phyloP scores from a whole-genome alignment of 371 early-diverging fungal species.

The Batkoa obscura region DNA sequence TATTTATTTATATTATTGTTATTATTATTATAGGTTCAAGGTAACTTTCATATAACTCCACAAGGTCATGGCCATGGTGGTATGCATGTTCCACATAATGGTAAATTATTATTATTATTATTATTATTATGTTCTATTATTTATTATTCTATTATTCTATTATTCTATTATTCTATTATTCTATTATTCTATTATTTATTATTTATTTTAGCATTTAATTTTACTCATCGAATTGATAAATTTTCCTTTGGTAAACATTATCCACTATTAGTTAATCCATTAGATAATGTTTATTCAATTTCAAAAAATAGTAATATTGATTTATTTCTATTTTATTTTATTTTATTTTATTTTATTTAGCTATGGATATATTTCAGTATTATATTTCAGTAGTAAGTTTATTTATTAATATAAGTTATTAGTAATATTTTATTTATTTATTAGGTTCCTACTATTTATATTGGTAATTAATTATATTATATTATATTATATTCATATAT shows the following conservation, averaged over 20 bases:
- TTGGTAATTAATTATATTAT: slow-evolving; percentile 14
- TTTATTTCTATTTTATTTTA: background rate
- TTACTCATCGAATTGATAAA: slow-evolving; percentile 81
- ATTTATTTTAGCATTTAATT: slow-evolving; percentile 47
- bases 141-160: too few species aligned
- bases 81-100: slow-evolving; percentile 38
- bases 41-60: slow-evolving; percentile 80
- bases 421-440: background rate
- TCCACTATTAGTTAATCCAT: slow-evolving; percentile 66
- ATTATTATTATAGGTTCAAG: slow-evolving; percentile 21
- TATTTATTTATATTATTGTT: too few species aligned
- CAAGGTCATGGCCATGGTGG: slow-evolving; percentile 72
- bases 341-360: slow-evolving; percentile 12
- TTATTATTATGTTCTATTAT: too few species aligned
- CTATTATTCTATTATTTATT: background rate
- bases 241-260: slow-evolving; percentile 74
- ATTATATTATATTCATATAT: slow-evolving; percentile 19
- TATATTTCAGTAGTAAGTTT: slow-evolving; percentile 42
- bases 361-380: slow-evolving; percentile 60
- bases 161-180: too few species aligned
- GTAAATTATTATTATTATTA: slow-evolving; percentile 21
- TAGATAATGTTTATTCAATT: slow-evolving; percentile 56
- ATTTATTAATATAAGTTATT: background rate
- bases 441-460: slow-evolving; percentile 63
- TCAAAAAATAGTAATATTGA: slow-evolving; percentile 32